Conservation (phyloP, 2,329 filamentous ascomycete species). For the Xylaria sp. region DNA sequence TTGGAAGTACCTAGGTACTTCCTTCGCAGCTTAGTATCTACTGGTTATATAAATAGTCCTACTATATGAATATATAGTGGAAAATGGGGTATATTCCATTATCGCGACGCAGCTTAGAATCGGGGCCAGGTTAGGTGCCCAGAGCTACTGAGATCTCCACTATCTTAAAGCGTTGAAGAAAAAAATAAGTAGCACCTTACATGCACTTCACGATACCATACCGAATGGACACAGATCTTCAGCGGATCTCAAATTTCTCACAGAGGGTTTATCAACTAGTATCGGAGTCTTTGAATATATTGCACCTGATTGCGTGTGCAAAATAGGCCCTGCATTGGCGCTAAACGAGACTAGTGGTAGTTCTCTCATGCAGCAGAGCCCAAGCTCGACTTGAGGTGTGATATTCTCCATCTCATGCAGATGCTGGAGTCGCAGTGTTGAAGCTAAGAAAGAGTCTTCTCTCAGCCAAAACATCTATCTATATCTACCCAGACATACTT, state of each 20-base stretch:
- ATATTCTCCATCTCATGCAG: constrained; percentile 11
- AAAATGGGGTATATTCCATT: constrained; percentile 9
- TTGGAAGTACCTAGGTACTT: constrained; percentile 17
- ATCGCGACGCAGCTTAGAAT: background rate
- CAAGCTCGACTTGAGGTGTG: constrained; percentile 26
- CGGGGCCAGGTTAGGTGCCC: background rate
- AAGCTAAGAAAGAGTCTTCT: constrained; percentile 5
- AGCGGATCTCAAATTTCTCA: constrained; percentile 11
- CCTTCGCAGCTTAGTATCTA: background rate
- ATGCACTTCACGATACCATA: constrained; percentile 23
- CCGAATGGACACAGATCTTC: background rate
- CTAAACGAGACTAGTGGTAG: constrained; percentile 13
- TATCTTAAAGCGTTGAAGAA: constrained; percentile 20
- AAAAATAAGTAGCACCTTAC: constrained; percentile 19
- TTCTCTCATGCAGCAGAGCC: constrained; percentile 28
- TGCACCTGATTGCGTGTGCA: constrained; percentile 10
- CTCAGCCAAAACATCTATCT: background rate
- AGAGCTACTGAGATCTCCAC: constrained; percentile 9
- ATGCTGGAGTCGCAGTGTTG: constrained; percentile 1
- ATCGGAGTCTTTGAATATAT: background rate
- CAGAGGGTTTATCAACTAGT: constrained; percentile 15
- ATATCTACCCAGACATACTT: too few relatives aligned
- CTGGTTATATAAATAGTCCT: too few relatives aligned
- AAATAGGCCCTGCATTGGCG: constrained; percentile 20
- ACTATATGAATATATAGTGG: too few relatives aligned